Conservation (phyloP, 108 stramenopile genomes). For the Heterococcus sp. region DNA sequence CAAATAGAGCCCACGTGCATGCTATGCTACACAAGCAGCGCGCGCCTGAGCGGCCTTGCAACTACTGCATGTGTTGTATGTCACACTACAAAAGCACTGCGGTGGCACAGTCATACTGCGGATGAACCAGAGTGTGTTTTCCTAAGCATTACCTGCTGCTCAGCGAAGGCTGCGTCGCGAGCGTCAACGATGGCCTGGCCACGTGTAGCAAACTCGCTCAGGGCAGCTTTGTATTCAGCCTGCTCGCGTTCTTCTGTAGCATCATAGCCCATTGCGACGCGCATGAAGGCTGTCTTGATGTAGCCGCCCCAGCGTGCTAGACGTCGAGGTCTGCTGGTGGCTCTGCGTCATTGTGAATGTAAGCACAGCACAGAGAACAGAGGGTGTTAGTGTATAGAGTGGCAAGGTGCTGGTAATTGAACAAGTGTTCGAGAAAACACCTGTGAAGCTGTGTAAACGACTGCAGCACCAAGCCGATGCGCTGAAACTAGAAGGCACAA, state of each 20-base stretch:
- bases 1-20: neutral
- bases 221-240: neutral
- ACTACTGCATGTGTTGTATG: neutral
- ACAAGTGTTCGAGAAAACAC: too few species aligned
- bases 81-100: neutral
- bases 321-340: too few species aligned
- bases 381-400: too few species aligned
- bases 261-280: neutral
- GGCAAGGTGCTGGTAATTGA: too few species aligned
- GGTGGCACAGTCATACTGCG: neutral
- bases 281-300: neutral
- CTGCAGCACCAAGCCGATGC: neutral
- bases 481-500: too few species aligned
- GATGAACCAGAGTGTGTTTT: too few species aligned
- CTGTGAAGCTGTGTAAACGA: neutral
- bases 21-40: neutral
- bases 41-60: neutral
- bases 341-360: too few species aligned
- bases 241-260: neutral
- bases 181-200: neutral
- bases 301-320: neutral
- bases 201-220: neutral
- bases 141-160: neutral
- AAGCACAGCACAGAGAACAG: neutral
- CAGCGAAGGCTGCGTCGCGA: too few species aligned